Conservation (phyloP, 768 basidiomycete species). For the Hypholoma sublateritium region DNA sequence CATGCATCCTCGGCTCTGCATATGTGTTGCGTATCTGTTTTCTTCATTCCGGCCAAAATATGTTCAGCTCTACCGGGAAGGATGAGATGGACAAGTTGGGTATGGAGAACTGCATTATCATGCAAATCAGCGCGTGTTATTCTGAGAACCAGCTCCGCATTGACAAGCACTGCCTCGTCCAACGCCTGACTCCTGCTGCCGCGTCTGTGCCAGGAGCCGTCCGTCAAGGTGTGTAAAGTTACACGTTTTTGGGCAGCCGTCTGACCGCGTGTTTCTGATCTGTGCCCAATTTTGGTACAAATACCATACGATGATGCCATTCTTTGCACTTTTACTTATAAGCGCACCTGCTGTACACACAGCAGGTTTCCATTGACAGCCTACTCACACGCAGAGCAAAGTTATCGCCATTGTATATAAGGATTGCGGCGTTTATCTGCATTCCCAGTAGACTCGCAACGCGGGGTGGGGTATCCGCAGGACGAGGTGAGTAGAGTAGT, state of each 20-base stretch:
- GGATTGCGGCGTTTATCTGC: background rate
- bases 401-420: background rate
- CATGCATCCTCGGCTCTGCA: too few relatives aligned
- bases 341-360: constrained; percentile 4
- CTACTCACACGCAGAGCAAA: constrained; percentile 5
- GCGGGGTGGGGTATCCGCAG: too few relatives aligned
- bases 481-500: too few relatives aligned
- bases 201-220: background rate
- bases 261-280: constrained; percentile 14
- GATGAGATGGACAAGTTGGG: background rate
- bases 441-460: background rate
- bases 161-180: constrained; percentile 22
- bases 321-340: constrained; percentile 7
- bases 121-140: background rate
- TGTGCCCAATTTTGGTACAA: constrained; percentile 6
- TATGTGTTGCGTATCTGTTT: too few relatives aligned
- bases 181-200: background rate
- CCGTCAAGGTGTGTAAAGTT: constrained; percentile 15
- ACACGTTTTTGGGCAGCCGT: constrained; percentile 12
- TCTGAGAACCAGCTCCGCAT: constrained; percentile 1
- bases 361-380: constrained; percentile 1
- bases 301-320: constrained; percentile 8
- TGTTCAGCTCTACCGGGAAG: too few relatives aligned
- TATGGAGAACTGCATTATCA: background rate
- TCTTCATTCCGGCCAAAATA: too few relatives aligned